phyloP scores from a whole-genome alignment of 1,284 basidiomycete genomes.

The Earliella scabrosa region DNA sequence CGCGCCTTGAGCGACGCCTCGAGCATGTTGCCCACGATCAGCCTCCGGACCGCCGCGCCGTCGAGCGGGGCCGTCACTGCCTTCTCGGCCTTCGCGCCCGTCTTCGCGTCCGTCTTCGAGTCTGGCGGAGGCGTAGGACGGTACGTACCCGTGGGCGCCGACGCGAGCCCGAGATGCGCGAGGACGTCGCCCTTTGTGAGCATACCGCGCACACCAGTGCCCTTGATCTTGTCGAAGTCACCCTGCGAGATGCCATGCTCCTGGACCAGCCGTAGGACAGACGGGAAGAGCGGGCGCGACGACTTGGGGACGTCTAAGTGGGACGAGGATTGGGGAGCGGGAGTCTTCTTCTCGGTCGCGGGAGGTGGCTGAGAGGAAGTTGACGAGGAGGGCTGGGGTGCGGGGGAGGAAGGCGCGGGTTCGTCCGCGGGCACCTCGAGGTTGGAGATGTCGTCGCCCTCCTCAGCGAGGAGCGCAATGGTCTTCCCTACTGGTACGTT shows the following conservation, averaged over 20 bases:
- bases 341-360: slow-evolving; percentile 30
- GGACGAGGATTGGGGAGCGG: slow-evolving; percentile 25
- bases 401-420: slow-evolving; percentile 14
- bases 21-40: slow-evolving; percentile 74
- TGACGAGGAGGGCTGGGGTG: slow-evolving; percentile 7
- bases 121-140: slow-evolving; percentile 45
- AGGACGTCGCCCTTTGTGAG: slow-evolving; percentile 91
- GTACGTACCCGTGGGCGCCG: slow-evolving; percentile 77
- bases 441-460: slow-evolving; percentile 93
- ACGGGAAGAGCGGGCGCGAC: slow-evolving; percentile 75
- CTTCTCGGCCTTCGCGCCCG: slow-evolving; percentile 34
- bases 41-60: slow-evolving; percentile 67
- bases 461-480: slow-evolving; percentile 94
- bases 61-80: slow-evolving; percentile 54
- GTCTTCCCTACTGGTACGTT: slow-evolving; percentile 86
- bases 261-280: slow-evolving; percentile 71
- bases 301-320: slow-evolving; percentile 47
- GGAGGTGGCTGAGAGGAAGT: slow-evolving; percentile 3
- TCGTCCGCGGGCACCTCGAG: slow-evolving; percentile 73
- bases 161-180: slow-evolving; percentile 80
- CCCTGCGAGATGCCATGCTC: slow-evolving; percentile 61
- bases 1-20: slow-evolving; percentile 61
- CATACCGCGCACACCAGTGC: slow-evolving; percentile 88
- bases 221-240: slow-evolving; percentile 63
- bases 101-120: slow-evolving; percentile 40